Conservation (phyloP, 2,329 filamentous ascomycete genomes). For the Penicillium sp. region DNA sequence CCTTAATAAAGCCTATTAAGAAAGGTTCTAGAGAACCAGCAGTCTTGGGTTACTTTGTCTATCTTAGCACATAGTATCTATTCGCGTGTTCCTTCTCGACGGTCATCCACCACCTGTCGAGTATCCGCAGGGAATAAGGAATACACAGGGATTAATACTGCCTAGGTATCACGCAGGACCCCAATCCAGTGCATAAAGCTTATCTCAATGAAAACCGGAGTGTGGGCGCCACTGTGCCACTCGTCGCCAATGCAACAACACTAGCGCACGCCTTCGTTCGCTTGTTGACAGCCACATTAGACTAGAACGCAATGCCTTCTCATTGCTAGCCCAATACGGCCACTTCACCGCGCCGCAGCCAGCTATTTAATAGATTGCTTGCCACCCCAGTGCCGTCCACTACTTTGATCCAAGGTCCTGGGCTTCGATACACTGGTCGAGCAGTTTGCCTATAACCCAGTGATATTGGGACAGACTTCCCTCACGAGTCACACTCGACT, state of each 20-base stretch:
- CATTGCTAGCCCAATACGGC: background rate
- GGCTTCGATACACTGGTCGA: background rate
- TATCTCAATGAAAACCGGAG: background rate
- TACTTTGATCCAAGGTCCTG: background rate
- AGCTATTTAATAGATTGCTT: background rate
- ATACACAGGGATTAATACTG: background rate
- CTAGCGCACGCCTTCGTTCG: background rate
- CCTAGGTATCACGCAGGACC: background rate
- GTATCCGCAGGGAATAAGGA: background rate
- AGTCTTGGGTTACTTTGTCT: background rate
- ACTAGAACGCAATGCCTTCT: background rate
- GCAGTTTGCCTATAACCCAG: background rate
- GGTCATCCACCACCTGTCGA: background rate
- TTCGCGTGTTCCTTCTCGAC: background rate
- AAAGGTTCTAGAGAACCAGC: background rate
- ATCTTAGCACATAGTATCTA: background rate
- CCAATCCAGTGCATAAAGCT: background rate
- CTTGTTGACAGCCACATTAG: background rate
- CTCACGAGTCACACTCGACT: background rate
- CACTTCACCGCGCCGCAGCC: background rate
- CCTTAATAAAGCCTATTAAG: background rate
- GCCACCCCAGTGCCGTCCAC: background rate
- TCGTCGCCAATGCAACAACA: background rate
- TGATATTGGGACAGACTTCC: background rate
- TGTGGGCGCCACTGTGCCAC: background rate